Evolutionary conservation across 805 yeast species (phyloP), one percentile per base, ranked within the genome.

Genomic region (Candida adriatica): DNA sequence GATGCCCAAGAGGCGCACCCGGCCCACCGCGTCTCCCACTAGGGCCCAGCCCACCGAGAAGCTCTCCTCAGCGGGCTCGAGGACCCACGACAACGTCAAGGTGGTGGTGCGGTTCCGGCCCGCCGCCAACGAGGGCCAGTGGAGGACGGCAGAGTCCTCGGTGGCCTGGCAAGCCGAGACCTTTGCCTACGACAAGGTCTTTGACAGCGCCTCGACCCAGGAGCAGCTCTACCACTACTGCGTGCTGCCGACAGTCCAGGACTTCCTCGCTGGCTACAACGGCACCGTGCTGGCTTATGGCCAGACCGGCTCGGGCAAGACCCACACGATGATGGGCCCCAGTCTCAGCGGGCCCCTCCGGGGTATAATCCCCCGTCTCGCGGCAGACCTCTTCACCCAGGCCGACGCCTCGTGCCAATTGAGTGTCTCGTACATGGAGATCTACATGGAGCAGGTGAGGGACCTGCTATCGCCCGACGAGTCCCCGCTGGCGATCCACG

Each of bases 231-330:
- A 78, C 46, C 64, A 73, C 9, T 71, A 66, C 46, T 68, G 83
- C 1, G 68, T 81, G 5, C 49, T 59, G 24, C 73, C 73, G 24
- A 76, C 84, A 0, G 79, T 85, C 4, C 75, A 73, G 25, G 90
- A 81, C 39, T 63, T 84, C 18, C 66, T 80, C 35, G 63, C 66
- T 19, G 96, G 96, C 0, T 79, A 76, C 48, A 82, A 83, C 50
- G 84, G 87, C 14, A 73, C 90, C 0, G 73, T 84, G 0, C 56
- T 83, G 22, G 83, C 88, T 0, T 84, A 81, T 54, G 94, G 94
- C 8, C 90, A 79, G 46, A 75, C 84, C 0, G 84, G 86, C 0
- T 67, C 86, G 1, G 92, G 92, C 6, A 82, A 82, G 53, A 70
- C 88, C 0, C 72, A 70, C 48, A 77, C 90, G 3, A 77, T 83